phyloP scores from a whole-genome alignment of 164 flowering plant species.

The Chimonanthus salicifolius region DNA sequence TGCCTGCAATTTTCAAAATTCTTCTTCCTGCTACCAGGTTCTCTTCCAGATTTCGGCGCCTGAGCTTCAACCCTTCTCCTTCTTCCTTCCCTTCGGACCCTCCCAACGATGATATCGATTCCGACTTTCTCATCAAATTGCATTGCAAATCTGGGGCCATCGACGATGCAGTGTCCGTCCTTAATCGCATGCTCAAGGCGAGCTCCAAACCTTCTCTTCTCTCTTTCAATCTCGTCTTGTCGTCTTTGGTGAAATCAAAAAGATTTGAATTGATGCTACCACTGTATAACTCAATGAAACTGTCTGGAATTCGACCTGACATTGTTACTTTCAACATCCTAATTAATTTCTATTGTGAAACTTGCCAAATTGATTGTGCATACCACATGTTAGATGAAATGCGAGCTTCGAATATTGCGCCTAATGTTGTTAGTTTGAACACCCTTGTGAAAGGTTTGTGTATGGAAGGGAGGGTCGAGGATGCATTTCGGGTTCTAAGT shows the following conservation, averaged over 20 bases:
- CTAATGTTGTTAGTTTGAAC: constrained; percentile 17
- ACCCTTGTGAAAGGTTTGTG: constrained; percentile 30
- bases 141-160: background rate
- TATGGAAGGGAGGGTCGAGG: constrained; percentile 12
- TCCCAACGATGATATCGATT: background rate
- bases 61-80: background rate
- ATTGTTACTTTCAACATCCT: constrained; percentile 15
- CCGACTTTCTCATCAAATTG: background rate
- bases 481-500: constrained; percentile 17
- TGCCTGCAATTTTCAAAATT: background rate
- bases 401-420: constrained; percentile 3
- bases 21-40: background rate
- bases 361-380: constrained; percentile 4
- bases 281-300: constrained; percentile 5
- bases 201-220: background rate
- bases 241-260: constrained; percentile 10
- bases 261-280: constrained; percentile 8
- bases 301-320: constrained; percentile 9
- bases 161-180: background rate
- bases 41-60: background rate
- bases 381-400: constrained; percentile 17
- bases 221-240: constrained; percentile 7
- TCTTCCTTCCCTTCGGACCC: background rate
- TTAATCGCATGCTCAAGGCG: background rate
- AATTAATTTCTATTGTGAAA: constrained; percentile 20